Percentiles rank a stretch among this genome's conserved stretches.
Evolutionary conservation across 108 stramenopile species (phyloP).

Genomic region (Schizochytrium sp.): DNA sequence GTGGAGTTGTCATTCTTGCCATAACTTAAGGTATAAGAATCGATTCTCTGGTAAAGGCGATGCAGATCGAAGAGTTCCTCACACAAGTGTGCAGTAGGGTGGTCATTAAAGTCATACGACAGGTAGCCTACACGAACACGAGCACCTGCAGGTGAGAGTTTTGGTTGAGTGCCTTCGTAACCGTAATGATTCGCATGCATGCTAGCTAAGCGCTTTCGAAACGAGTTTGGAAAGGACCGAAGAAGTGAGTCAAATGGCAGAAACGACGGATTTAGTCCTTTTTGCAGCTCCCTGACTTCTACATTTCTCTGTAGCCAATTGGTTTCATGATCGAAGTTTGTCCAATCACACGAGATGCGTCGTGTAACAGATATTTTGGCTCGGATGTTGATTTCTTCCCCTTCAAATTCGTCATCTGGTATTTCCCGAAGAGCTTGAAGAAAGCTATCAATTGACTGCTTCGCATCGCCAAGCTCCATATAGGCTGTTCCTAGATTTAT

Average conservation of each 20-base stretch:
- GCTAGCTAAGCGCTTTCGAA: conserved; percentile 64
- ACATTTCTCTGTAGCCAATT: not conserved
- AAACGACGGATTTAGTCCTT: conserved; percentile 63
- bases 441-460: not conserved
- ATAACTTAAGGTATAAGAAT: conserved; percentile 21
- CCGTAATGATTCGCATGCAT: conserved; percentile 40
- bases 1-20: conserved; percentile 58
- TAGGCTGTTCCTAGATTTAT: conserved; percentile 66
- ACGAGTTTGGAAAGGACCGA: conserved; percentile 29
- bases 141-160: not conserved
- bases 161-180: not conserved
- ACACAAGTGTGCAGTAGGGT: conserved; percentile 74
- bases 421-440: not conserved
- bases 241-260: conserved; percentile 73
- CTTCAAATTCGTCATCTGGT: no score
- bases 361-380: conserved; percentile 45
- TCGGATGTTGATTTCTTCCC: not conserved
- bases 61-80: conserved; percentile 74
- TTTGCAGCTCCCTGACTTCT: conserved; percentile 59
- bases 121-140: conserved; percentile 70
- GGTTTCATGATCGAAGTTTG: conserved; percentile 51
- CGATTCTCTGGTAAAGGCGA: conserved; percentile 35
- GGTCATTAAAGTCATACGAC: conserved; percentile 75
- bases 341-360: conserved; percentile 68
- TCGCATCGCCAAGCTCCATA: conserved; percentile 51